Percentiles rank a stretch among this genome's conserved stretches.
Evolutionary conservation across 1,284 basidiomycete genomes (phyloP).

Genomic region (Jaminaea rosea): DNA sequence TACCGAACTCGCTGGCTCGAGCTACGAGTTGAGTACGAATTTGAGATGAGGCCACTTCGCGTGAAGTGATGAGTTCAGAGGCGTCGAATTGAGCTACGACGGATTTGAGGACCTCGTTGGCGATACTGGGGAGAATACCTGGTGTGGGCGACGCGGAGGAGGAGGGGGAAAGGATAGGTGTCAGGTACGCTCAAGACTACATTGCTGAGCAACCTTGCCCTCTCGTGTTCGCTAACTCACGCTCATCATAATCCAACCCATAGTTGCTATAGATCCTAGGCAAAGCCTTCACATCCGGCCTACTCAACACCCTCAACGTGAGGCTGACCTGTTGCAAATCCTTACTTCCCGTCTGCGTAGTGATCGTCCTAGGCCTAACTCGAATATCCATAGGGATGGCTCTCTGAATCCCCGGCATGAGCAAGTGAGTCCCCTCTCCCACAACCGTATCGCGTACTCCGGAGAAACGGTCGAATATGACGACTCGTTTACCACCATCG

Average conservation of each 20-base stretch:
- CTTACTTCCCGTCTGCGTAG: conserved; percentile 90
- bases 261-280: conserved; percentile 89
- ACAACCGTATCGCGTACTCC: conserved; percentile 58
- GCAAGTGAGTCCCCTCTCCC: conserved; percentile 86
- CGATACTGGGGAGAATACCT: conserved; percentile 63
- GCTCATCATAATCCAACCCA: conserved; percentile 93
- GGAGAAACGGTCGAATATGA: conserved; percentile 95
- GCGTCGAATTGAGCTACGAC: conserved; percentile 99
- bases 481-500: conserved; percentile 69
- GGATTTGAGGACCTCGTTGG: conserved; percentile 89
- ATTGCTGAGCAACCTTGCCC: too few relatives aligned
- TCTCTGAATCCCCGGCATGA: conserved; percentile 78
- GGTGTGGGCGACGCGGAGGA: too few relatives aligned
- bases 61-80: conserved; percentile 74
- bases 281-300: conserved; percentile 80
- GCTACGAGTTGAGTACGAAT: conserved; percentile 87
- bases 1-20: conserved; percentile 91
- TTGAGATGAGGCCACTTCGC: conserved; percentile 69
- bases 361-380: conserved; percentile 95
- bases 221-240: too few relatives aligned
- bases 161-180: too few relatives aligned
- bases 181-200: too few relatives aligned
- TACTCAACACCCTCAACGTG: conserved; percentile 86
- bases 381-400: conserved; percentile 96
- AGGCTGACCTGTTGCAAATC: conserved; percentile 89